Evolutionary conservation across 1,284 basidiomycete genomes (phyloP), one percentile per base, ranked within the genome.

Genomic region (Cutaneotrichosporon curvatum): DNA sequence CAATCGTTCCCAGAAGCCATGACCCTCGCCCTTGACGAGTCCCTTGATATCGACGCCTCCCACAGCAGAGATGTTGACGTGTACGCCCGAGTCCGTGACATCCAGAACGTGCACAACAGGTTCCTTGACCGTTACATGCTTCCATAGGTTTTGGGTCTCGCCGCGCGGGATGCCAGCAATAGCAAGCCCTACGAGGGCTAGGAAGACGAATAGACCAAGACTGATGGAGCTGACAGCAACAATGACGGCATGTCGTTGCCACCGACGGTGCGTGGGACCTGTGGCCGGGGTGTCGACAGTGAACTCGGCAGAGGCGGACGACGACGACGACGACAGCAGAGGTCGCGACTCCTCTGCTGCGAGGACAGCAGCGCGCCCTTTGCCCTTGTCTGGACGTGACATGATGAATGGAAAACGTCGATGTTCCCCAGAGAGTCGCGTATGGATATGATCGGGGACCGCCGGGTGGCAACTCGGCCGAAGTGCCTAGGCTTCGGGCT

Each of bases 41-140:
- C 36, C 28, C 46, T 71, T 62, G 0, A 56, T 56, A 43, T 73
- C 68, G 28, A 73, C 60, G 2, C 67, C 70, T 12, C 62, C 62
- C 8, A 48, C 35, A 0, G 68, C 40, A 4, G 56, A 56, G 14
- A 71, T 46, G 38, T 70, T 63, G 38, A 73, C 45, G 18, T 59
- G 55, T 4, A 70, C 41, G 0, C 68, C 67, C n/a, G 57, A 48
- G 10, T 68, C 65, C 7, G 57, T 59, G 3, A 73, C 52, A 48
- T 69, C 65, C 31, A 73, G 38, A 2, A 73, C 51, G 11, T 60
- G 47, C 4, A 72, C 43, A 1, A 28, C 31, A 2, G 25, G 25
- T 7, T 28, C 12, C 8, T 28, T 28, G 12, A 28, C 12, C 8
- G 7, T 28, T 12, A 28, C 25, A 28, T 28, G 25, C 12, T 28